Conservation (phyloP, 2,329 filamentous ascomycete species). For the Verticillium longisporum region DNA sequence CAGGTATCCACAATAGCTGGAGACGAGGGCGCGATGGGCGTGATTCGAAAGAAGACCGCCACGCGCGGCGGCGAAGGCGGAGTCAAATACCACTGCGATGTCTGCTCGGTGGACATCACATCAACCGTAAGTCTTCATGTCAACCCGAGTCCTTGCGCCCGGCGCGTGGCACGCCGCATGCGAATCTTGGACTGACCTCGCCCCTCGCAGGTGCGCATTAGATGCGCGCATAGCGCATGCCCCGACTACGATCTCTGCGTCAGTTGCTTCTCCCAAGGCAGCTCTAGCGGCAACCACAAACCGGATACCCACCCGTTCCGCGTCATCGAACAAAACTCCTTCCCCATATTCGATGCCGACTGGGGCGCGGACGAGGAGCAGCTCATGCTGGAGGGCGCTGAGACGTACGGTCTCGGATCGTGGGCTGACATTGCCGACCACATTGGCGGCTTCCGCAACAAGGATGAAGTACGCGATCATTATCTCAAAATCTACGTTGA, state of each 20-base stretch:
- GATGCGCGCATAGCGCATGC: constrained; percentile 77
- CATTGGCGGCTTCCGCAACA: constrained; percentile 88
- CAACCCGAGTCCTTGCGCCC: background rate
- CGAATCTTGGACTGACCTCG: constrained; percentile 8
- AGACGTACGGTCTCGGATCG: constrained; percentile 92
- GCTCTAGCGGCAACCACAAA: constrained; percentile 75
- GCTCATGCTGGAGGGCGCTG: constrained; percentile 85
- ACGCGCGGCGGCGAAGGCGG: constrained; percentile 78
- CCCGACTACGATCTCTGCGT: constrained; percentile 97
- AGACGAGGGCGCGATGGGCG: constrained; percentile 60
- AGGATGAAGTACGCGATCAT: constrained; percentile 93
- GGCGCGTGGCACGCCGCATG: background rate
- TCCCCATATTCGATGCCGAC: constrained; percentile 88
- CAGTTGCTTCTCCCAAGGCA: constrained; percentile 81
- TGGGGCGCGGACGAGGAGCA: constrained; percentile 98
- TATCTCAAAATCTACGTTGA: constrained; percentile 85
- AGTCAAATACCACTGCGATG: constrained; percentile 95
- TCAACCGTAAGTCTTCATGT: constrained; percentile 66
- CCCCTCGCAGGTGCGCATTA: constrained; percentile 73
- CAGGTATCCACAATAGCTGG: background rate
- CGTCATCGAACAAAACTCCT: constrained; percentile 97
- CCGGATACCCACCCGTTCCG: constrained; percentile 81
- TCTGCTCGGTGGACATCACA: constrained; percentile 94
- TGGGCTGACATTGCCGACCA: constrained; percentile 98
- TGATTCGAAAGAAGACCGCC: constrained; percentile 93